Base-by-base conservation (phyloP, 164 flowering plant genomes). In the Magnolia kwangsiensis region DNA sequence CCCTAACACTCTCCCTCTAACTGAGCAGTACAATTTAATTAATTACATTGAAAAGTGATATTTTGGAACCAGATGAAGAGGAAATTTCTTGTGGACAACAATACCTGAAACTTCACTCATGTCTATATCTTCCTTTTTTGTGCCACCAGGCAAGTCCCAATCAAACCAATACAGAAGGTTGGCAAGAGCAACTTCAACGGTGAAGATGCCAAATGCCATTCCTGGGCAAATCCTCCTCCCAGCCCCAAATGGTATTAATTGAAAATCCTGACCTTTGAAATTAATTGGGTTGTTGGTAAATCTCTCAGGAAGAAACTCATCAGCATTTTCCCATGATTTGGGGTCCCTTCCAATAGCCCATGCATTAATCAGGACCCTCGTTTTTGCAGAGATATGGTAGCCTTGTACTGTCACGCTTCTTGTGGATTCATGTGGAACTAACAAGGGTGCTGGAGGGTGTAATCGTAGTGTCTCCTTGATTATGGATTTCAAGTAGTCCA, bases 381-480 rank as follows among this genome's bases (percentile, higher is more conserved):
- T 85, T 63, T 77, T 81, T 0, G 78, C 74, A 1, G 80, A 82
- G 49, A 85, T 76, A 23, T 78, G 9, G 27, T 84, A 85, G 1
- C 82, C 82, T 11, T 59, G 27, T 19, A 85, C 29, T 21, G 37
- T 78, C 63, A 69, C 74, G 13, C 51, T 67, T 23, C 70, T 78
- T 0, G n/a, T 81, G 3, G 85, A 76, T 79, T 84, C 81, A n/a
- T 84, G 67, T 14, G 88, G 84, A 61, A 80, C 76, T 16, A 81
- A 49, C 4, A 87, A 19, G n/a, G 88, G 87, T 3, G 59, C 83
- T 3, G 84, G 83, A 49, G 85, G 88, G 73, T 85, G 86, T 6
- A 85, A 78, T 67, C 88, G 82, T 18, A 85, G 20, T 20, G 80
- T 68, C 75, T 85, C 89, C 50, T 71, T 71, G 21, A 71, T 20